Evolutionary conservation across 306 rosid species (phyloP).

Genomic region (Pterocarpus santalinus): DNA sequence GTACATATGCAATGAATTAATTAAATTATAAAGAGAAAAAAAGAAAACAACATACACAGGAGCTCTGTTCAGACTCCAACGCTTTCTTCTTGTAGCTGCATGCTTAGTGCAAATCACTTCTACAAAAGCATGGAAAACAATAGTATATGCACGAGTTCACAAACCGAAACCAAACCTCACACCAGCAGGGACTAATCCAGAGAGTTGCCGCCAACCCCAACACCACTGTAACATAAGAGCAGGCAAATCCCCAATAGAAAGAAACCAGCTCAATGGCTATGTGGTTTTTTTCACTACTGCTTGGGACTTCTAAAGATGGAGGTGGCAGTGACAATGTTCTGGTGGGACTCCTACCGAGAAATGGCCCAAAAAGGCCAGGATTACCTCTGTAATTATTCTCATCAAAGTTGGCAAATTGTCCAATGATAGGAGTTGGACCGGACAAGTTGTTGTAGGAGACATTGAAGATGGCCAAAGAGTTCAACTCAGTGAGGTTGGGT

Average conservation of each 20-base stretch:
- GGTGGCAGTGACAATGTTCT: not conserved
- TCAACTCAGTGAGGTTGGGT: not conserved
- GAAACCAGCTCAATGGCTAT: not conserved
- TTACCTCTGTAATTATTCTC: constrained; percentile 6
- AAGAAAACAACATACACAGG: not conserved
- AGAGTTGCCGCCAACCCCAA: not conserved
- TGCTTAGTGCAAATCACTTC: not conserved
- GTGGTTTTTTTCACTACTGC: not conserved
- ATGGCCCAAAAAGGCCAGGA: not conserved
- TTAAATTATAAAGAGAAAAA: not conserved
- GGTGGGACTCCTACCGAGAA: not conserved
- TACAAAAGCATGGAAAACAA: not conserved
- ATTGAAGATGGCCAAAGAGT: constrained; percentile 2
- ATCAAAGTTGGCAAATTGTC: not conserved
- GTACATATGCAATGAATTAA: too few species aligned
- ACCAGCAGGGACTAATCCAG: not conserved
- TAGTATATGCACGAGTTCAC: not conserved
- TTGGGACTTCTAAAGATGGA: not conserved
- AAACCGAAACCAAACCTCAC: not conserved
- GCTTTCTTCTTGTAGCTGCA: not conserved
- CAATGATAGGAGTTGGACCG: not conserved
- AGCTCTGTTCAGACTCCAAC: not conserved
- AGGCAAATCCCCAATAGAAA: not conserved
- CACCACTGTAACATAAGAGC: not conserved
- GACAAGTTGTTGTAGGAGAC: constrained; percentile 20